Base-by-base conservation (phyloP, 2,329 filamentous ascomycete species). In the Ophioceras dolichostomum region DNA sequence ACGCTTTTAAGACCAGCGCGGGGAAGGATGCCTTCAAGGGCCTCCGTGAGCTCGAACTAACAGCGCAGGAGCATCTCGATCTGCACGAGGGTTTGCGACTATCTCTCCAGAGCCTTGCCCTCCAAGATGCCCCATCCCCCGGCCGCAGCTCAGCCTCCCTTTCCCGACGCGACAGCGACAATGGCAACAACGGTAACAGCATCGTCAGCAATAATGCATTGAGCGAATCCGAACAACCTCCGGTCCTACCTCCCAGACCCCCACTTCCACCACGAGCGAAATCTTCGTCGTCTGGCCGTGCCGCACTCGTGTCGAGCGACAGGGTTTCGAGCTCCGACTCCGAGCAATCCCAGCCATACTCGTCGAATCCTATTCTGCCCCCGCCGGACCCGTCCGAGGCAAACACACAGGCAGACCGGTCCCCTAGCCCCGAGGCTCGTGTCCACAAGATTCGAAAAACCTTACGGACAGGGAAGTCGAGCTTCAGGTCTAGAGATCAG, bases 51-150 rank as follows among this genome's bases (percentile, higher is more conserved):
- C 72, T 96, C 52, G 87, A 96, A 54, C 56, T 88, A 44, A 89
- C 95, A 59, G 95, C 88, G 59, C 89, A 91, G 57, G 89, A 96
- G 59, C 75, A 88, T 34, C 85, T 95, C 36, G 86, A 94, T 54
- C 66, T 96, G 24, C 68, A 96, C 6, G 82, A 91, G 53, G 82
- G 88, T 6, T 63, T 96, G 40, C 75, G 79, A 42, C 66, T 82
- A 45, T 79, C 75, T n/a, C 64, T 74, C 39, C 56, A 67, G 41
- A 69, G 65, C 14, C 55, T 60, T 29, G 41, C 52, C 2, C 36
- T 43, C 16, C 43, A 9, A 27, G 28, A 37, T 13, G 9, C 27
- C n/a, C n/a, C n/a, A n/a, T n/a, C 13, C 41, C 34, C 39, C 37
- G 17, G 39, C 34, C 24, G 45, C 48, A 24, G 44, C 48, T 13